Base-by-base conservation (phyloP, 768 basidiomycete genomes). In the Boletus subcaerulescens region DNA sequence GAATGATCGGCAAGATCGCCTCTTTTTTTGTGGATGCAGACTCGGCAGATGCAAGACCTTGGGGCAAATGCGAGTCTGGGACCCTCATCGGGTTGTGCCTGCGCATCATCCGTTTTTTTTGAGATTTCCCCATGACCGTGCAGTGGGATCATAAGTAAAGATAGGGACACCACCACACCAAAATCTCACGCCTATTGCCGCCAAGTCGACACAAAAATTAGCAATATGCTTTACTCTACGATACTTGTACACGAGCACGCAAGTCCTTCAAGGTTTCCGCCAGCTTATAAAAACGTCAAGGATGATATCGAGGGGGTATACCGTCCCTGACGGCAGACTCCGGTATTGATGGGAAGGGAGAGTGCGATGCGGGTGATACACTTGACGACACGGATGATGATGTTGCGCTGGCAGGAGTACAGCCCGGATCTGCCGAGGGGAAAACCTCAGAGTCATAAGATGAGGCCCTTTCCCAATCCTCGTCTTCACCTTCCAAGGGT, bases 41-140 rank as follows among this genome's bases (percentile, higher is more conserved):
- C 8, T 86, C 80, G 2, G 86, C 91, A 2, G 88, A 81, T 3
- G 82, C 83, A 17, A 93, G 82, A 4, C 95, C 95, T 57, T 84
- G 82, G 4, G 91, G 86, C 4, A 98, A 74, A 77, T 97, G 93
- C 3, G 89, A 86, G 71, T 97, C 94, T 20, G 95, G 94, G 0
- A 98, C 93, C 35, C 94, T 81, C 76, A 97, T 80, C 9, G 94
- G 94, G 65, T 98, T 97, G 72, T 97, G 94, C 53, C 94, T 78
- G 42, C 91, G 85, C 87, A 86, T 86, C 10, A 81, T 66, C 53
- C 83, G 80, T 68, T 93, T 92, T 75, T 95, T 96, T 68, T 95
- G 93, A 39, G 91, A 85, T 73, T 96, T 97, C 62, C 93, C 94
- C 94, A 98, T 98, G 53, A 5, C 29, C 4, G 52, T 20, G 44